Evolutionary conservation across 129 eudicot species (phyloP).

Genomic region (Saussurea involucrata): DNA sequence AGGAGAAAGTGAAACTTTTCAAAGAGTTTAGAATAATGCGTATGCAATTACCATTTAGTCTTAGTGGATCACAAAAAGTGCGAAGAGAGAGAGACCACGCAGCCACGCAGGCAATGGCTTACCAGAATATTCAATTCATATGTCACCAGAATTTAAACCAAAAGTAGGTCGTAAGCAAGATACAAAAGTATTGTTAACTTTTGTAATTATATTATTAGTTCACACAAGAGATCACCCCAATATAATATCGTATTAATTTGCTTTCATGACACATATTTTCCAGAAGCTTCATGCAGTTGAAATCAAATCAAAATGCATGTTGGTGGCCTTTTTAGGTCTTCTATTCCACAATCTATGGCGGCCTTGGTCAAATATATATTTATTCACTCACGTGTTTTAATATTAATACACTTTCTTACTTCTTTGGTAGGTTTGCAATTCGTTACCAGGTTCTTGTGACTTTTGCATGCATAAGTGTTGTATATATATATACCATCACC

Average conservation of each 20-base stretch:
- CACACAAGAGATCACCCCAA: not conserved
- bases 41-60: conserved; percentile 5
- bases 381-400: conserved; percentile 11
- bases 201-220: not conserved
- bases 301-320: conserved; percentile 1
- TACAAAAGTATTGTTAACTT: not conserved
- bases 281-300: conserved; percentile 1
- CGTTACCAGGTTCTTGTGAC: no score
- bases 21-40: not conserved
- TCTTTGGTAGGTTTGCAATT: not conserved
- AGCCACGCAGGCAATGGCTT: not conserved
- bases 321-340: not conserved
- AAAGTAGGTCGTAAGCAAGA: not conserved
- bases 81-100: not conserved
- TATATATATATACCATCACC: conserved; percentile 8
- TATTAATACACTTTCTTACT: not conserved
- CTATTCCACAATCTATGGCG: conserved; percentile 2
- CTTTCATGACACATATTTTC: not conserved
- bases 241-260: not conserved
- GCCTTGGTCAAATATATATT: conserved; percentile 12
- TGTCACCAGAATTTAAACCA: not conserved
- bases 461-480: conserved; percentile 4
- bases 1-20: not conserved
- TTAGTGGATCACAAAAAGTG: not conserved
- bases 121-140: not conserved